Base-by-base conservation (phyloP, 2,329 filamentous ascomycete genomes). In the Aspergillus nomiae region DNA sequence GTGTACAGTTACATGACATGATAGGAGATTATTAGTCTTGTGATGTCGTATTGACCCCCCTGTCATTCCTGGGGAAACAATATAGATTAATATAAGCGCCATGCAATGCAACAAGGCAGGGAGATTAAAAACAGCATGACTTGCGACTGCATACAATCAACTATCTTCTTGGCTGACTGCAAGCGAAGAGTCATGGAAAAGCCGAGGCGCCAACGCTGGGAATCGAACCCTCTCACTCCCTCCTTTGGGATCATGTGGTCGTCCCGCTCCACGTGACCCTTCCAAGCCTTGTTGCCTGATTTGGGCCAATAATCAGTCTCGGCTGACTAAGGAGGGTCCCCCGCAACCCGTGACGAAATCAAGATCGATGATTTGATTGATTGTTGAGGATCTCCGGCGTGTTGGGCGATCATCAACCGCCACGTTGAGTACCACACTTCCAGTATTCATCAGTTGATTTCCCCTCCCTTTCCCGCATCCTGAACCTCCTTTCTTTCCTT, bases 341-440 rank as follows among this genome's bases (percentile, higher is more conserved):
- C 56, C 32, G 45, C 56, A 58, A 46, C 51, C 38, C 56, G 56
- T 50, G 56, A 43, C 41, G 19, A 28, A 45, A 46, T 10, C 11
- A 21, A 32, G 56, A 34, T 21, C 38, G n/a, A 34, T 58, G 56
- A 58, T 58, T 63, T 63, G 38, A 48, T 48, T 58, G 43, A 57
- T 58, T 56, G 56, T 62, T 62, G 60, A 28, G 60, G 34, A 24
- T 34, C 30, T 38, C 14, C 19, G 30, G 46, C 34, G 59, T 59
- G 63, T 63, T 65, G 63, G 63, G 63, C 50, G 57, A 62, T 65
- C 60, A 57, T 59, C 62, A 7, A 19, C 45, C 53, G 50, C 58
- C 58, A 60, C 57, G 58, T 56, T 50, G 56, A 59, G 56, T 24
- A 38, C 38, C 38, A 41, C 38, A 41, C 38, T 41, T 41, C 10